Conservation (phyloP, 163 green algal genomes). For the Volvox carteri region DNA sequence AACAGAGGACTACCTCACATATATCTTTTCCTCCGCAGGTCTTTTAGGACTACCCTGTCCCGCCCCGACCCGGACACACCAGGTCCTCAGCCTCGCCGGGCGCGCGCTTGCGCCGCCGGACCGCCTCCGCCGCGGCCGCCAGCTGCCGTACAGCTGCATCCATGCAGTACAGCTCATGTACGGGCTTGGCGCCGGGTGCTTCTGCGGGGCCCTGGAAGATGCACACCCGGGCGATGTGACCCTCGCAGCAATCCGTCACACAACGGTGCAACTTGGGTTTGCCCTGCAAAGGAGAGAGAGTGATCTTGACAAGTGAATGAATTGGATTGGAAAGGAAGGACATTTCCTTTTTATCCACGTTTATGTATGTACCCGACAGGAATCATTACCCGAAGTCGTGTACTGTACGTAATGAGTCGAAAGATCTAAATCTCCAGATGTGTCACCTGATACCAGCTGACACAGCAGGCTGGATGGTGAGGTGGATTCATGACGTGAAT, state of each 20-base stretch:
- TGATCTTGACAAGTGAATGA: not conserved
- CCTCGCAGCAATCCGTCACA: constrained; percentile 45
- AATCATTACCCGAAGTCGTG: too few species aligned
- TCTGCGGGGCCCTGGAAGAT: constrained; percentile 41
- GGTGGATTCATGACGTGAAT: too few species aligned
- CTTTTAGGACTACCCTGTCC: not conserved
- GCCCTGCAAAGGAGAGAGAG: not conserved
- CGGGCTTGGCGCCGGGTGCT: not conserved
- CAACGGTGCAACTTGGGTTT: constrained; percentile 55
- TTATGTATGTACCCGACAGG: too few species aligned
- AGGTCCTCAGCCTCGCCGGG: not conserved
- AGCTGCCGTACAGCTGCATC: not conserved
- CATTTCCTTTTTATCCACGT: too few species aligned
- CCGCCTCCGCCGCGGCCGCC: constrained; percentile 7
- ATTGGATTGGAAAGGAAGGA: not conserved
- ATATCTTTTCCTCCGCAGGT: too few species aligned
- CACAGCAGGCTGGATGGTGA: too few species aligned
- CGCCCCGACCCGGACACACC: not conserved
- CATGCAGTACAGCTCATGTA: constrained; percentile 48
- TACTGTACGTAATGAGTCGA: too few species aligned
- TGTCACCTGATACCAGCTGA: too few species aligned
- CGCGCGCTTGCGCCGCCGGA: constrained; percentile 27
- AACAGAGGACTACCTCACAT: too few species aligned
- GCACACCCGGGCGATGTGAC: constrained; percentile 30
- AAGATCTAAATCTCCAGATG: too few species aligned